A percentile compares a stretch with the other conserved stretches of the same genome.
phyloP scores from a whole-genome alignment of 1,284 basidiomycete species.

The Trametes pubescens region DNA sequence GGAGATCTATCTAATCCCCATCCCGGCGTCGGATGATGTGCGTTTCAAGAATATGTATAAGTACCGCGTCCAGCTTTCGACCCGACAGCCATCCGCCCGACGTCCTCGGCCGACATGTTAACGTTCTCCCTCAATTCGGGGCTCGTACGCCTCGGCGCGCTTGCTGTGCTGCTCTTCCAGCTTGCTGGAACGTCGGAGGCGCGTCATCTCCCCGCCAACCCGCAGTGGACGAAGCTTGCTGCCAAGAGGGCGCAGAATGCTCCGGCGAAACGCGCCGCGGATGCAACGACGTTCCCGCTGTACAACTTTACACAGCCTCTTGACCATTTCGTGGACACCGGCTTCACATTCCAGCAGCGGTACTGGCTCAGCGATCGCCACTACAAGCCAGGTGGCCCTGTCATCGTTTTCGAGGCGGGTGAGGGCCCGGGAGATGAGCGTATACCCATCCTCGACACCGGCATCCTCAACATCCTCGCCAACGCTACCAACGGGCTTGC shows the following conservation, averaged over 20 bases:
- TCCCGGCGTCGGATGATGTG: background rate
- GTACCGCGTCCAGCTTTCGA: background rate
- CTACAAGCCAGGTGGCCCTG: conserved; percentile 81
- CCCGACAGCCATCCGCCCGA: background rate
- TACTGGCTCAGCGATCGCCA: conserved; percentile 93
- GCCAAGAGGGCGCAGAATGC: conserved; percentile 3
- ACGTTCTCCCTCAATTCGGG: conserved; percentile 11
- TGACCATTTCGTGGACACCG: conserved; percentile 74
- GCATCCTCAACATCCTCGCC: conserved; percentile 87
- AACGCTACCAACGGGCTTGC: conserved; percentile 86
- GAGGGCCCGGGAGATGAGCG: conserved; percentile 83
- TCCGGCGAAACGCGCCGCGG: conserved; percentile 15
- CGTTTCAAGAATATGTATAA: background rate
- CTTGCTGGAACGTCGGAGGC: background rate
- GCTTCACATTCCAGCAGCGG: conserved; percentile 71
- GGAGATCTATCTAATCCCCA: background rate
- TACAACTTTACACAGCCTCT: conserved; percentile 86
- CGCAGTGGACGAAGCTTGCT: conserved; percentile 22
- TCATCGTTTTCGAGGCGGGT: conserved; percentile 85
- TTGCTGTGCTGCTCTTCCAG: conserved; percentile 7
- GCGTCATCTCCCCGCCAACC: conserved; percentile 16
- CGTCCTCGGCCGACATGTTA: conserved; percentile 15
- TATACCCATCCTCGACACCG: conserved; percentile 78
- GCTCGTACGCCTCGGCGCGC: conserved; percentile 9
- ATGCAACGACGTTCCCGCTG: conserved; percentile 51